Evolutionary conservation across 2,329 filamentous ascomycete genomes (phyloP).

Genomic region (Xylaria sp.): DNA sequence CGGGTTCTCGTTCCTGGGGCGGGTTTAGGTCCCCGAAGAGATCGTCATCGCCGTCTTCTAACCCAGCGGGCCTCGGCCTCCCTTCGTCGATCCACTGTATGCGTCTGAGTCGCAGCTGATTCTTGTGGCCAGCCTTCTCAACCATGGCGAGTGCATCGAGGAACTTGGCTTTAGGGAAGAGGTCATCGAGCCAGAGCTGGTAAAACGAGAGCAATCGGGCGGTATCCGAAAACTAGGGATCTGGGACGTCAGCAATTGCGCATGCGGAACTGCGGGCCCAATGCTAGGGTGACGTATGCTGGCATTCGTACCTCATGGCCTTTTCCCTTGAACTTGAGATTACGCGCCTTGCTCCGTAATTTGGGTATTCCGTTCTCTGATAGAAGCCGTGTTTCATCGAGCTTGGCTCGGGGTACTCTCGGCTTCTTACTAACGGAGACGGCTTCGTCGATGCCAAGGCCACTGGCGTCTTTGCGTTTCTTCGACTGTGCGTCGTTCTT

Average conservation of each 20-base stretch:
- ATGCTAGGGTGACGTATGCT: background rate
- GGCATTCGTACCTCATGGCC: slow-evolving; percentile 76
- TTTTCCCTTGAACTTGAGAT: slow-evolving; percentile 85
- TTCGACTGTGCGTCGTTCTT: slow-evolving; percentile 42
- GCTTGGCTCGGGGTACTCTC: slow-evolving; percentile 75
- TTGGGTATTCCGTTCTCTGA: slow-evolving; percentile 84
- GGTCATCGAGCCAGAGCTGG: slow-evolving; percentile 94
- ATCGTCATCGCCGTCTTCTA: slow-evolving; percentile 36
- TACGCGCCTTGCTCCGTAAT: slow-evolving; percentile 72
- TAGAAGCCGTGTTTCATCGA: slow-evolving; percentile 86
- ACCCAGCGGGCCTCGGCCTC: slow-evolving; percentile 54
- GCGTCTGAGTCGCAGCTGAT: slow-evolving; percentile 74
- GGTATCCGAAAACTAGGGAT: slow-evolving; percentile 77
- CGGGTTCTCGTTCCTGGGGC: slow-evolving; percentile 36
- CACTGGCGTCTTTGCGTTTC: slow-evolving; percentile 56
- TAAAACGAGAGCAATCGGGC: slow-evolving; percentile 85
- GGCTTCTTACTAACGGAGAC: slow-evolving; percentile 80
- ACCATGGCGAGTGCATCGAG: slow-evolving; percentile 87
- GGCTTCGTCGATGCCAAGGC: slow-evolving; percentile 83
- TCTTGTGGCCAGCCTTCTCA: slow-evolving; percentile 90
- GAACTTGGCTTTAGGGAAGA: slow-evolving; percentile 95
- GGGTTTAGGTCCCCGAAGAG: slow-evolving; percentile 35
- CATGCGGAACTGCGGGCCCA: background rate
- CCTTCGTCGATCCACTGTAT: slow-evolving; percentile 84
- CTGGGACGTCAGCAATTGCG: slow-evolving; percentile 10